Conservation (phyloP, 1,139 yeast genomes). For the Candida albicans region DNA sequence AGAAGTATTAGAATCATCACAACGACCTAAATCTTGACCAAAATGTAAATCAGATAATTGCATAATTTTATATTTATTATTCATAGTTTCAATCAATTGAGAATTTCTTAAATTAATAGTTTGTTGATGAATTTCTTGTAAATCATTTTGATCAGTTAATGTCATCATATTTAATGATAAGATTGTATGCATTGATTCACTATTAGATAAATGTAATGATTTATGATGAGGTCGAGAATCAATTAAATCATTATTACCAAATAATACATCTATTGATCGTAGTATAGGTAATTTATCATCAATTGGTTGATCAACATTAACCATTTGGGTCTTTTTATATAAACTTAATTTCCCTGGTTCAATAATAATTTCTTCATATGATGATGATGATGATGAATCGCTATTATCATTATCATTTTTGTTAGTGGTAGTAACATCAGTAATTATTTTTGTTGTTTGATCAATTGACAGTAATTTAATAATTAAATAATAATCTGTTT, state of each 20-base stretch:
- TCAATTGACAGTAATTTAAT: slow-evolving; percentile 13
- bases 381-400: neutral
- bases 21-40: slow-evolving; percentile 31
- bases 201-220: slow-evolving; percentile 11
- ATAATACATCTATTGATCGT: slow-evolving; percentile 26
- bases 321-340: slow-evolving; percentile 10
- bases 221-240: slow-evolving; percentile 19
- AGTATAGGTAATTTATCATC: slow-evolving; percentile 17
- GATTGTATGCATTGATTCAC: slow-evolving; percentile 13
- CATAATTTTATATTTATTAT: slow-evolving; percentile 29
- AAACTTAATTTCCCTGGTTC: slow-evolving; percentile 7
- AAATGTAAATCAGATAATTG: slow-evolving; percentile 46
- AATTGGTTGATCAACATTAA: slow-evolving; percentile 10
- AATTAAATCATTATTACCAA: slow-evolving; percentile 23
- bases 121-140: slow-evolving; percentile 3
- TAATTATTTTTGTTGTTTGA: slow-evolving; percentile 15
- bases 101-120: slow-evolving; percentile 5
- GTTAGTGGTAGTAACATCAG: slow-evolving; percentile 16
- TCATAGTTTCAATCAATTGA: slow-evolving; percentile 5
- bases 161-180: slow-evolving; percentile 14
- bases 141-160: slow-evolving; percentile 1
- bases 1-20: slow-evolving; percentile 10
- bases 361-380: slow-evolving; percentile 6
- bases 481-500: slow-evolving; percentile 16
- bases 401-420: slow-evolving; percentile 8